Base-by-base conservation (phyloP, 2,329 filamentous ascomycete species). In the Huntiella savannae region DNA sequence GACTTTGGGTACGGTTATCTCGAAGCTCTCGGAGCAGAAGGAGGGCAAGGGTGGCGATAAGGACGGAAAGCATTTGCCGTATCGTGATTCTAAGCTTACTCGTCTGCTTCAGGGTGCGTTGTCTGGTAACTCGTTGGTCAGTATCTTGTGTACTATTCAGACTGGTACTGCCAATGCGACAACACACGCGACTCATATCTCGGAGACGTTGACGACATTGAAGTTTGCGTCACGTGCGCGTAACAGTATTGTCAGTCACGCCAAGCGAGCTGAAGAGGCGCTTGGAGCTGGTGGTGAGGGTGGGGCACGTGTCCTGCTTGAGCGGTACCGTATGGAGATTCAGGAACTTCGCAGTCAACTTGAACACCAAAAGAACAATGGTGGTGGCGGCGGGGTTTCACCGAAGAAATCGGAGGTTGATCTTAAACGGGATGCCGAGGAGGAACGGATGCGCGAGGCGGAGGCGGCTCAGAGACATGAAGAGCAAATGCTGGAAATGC, bases 401-500 rank as follows among this genome's bases (percentile, higher is more conserved):
- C 34, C 33, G 11, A 50, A 47, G 6, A 48, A 49, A 12, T 45
- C 47, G 5, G 46, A 50, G 5, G 39, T 42, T 15, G 79, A 79
- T 35, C 74, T 76, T 39, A 75, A 80, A 45, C 70, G 68, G 48
- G 72, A 80, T 50, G 74, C 77, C 42, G 75, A 82, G 55, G 76
- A 82, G 53, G 83, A 91, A 56, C 73, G 78, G 53, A 77, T 69
- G 36, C 70, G 78, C 13, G 79, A 91, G 59, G 75, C 80, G 54
- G 84, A 95, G 61, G 82, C 82, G 5, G 79, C 86, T 53, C 75
- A 84, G 53, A 77, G 86, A 35, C 91, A 95, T 54, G 87, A 95
- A 58, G 91, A 96, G 64, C 91, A 98, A 61, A 88, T 98, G 73
- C 70, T 98, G 46, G 91, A 98, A 62, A 96, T 98, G 83, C 91